Percentiles rank a stretch among this genome's conserved stretches.
These are phyloP conservation scores for Rhizopus stolonifer DNA, from an alignment of 371 early-diverging fungal species.

Conservation along the genomic window DNA sequence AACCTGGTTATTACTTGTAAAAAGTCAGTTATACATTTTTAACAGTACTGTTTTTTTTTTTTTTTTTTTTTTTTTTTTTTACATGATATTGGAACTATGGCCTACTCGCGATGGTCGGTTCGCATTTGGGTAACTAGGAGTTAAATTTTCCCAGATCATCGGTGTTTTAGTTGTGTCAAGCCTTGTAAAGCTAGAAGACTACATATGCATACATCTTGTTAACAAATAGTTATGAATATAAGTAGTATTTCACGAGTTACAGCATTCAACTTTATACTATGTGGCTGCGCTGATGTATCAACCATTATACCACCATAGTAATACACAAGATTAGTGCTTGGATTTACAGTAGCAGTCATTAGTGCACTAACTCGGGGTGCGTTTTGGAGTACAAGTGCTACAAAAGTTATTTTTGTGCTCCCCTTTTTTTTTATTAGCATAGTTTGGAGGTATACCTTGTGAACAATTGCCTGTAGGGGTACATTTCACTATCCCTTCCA, in stretches of 20 bases:
- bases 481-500: slow-evolving; percentile 28
- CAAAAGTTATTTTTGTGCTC: not conserved
- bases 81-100: slow-evolving; percentile 38
- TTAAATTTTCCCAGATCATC: slow-evolving; percentile 18
- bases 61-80: slow-evolving; percentile 10
- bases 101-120: slow-evolving; percentile 30
- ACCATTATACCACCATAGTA: slow-evolving; percentile 40
- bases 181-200: slow-evolving; percentile 29
- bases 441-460: slow-evolving; percentile 4
- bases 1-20: slow-evolving; percentile 29
- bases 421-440: too few relatives aligned
- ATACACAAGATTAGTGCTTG: slow-evolving; percentile 26
- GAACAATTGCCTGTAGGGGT: slow-evolving; percentile 15
- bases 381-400: not conserved
- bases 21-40: not conserved
- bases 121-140: slow-evolving; percentile 23
- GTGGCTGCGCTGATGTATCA: not conserved
- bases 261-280: not conserved
- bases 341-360: slow-evolving; percentile 38
- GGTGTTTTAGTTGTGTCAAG: slow-evolving; percentile 18
- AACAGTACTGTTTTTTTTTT: not conserved
- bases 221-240: not conserved
- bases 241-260: not conserved
- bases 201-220: not conserved
- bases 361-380: slow-evolving; percentile 15